Base-by-base conservation (phyloP, 31 red algal genomes). In the Endocladia muricata region DNA sequence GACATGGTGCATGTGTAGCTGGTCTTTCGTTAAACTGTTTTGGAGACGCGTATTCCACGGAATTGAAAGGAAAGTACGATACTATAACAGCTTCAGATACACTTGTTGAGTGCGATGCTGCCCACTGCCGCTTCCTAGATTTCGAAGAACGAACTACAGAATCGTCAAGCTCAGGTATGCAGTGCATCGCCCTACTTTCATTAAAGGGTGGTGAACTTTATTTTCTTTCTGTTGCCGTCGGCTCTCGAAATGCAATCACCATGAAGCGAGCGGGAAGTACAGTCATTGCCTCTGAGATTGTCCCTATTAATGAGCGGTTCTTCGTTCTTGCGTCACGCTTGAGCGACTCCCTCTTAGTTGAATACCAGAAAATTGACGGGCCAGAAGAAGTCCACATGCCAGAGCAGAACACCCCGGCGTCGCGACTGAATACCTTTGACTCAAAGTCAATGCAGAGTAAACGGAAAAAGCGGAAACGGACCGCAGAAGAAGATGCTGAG, bases 191-290 rank as follows among this genome's bases (percentile, higher is more conserved):
- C 39, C 73, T 94, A 57, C 78, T 94, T 52, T 94, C 92, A 64
- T 78, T 94, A 70, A 94, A 94, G 76, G 92, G 92, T 73, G 92
- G 92, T 51, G 92, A 94, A 59, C 92, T 94, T 70, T 94, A 94
- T 76, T 81, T 94, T 74, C 61, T 94, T 39, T 63, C 75, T 43
- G 52, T 94, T 67, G 85, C 82, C 39, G 77, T 74, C 33, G 71
- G 61, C 65, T 77, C 82, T 44, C 55, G 74, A 68, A 89, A 74
- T 47, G 68, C 66, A 37, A 94, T 94, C 33, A 40, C 80, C 41
- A 86, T 94, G 77, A 94, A 77, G 67, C 76, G 92, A 52, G 84
- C 81, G 23, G 81, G 92, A 0, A 94, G 92, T 84, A 89, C 92
- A 8, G 92, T 94, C 38, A 81, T 90, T 57, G 82, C 92, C 33